These are phyloP conservation scores for Acanthamoeba healyi DNA, from an alignment of 208 protist genomes.

Conservation along the genomic window DNA sequence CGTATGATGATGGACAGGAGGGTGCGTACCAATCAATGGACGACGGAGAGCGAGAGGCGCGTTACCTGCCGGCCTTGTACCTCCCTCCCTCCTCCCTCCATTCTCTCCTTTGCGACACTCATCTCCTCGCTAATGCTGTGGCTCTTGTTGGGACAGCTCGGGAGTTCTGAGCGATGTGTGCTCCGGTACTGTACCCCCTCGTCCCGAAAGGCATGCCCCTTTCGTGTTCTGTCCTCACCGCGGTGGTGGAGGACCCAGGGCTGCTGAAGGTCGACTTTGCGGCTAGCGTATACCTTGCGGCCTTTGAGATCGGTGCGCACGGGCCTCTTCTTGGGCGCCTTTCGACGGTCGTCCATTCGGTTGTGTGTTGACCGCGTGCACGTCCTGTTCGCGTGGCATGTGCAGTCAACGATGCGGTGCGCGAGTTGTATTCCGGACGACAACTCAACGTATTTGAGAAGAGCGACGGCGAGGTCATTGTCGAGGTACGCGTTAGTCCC, in stretches of 20 bases:
- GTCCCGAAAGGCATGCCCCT: not conserved
- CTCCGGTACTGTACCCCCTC: too few species aligned
- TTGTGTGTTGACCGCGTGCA: too few species aligned
- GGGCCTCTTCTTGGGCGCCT: not conserved
- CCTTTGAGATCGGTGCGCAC: slow-evolving; percentile 3
- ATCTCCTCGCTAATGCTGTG: not conserved
- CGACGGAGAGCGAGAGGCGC: not conserved
- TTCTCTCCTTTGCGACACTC: not conserved
- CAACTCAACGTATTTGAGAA: not conserved
- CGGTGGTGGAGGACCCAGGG: not conserved
- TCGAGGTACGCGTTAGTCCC: not conserved
- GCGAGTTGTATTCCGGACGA: not conserved
- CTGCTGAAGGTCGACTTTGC: not conserved
- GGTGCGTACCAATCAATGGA: not conserved
- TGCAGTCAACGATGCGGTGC: not conserved
- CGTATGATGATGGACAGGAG: not conserved
- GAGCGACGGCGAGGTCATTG: not conserved
- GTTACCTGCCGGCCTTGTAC: not conserved
- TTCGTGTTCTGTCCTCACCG: not conserved
- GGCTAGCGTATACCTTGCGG: not conserved
- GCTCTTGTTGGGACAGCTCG: not conserved
- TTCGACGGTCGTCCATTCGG: not conserved
- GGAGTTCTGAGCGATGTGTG: not conserved
- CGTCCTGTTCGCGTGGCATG: not conserved
- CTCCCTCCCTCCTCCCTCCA: not conserved